Base-by-base conservation (phyloP, 164 flowering plant species). In the Liquidambar formosana region DNA sequence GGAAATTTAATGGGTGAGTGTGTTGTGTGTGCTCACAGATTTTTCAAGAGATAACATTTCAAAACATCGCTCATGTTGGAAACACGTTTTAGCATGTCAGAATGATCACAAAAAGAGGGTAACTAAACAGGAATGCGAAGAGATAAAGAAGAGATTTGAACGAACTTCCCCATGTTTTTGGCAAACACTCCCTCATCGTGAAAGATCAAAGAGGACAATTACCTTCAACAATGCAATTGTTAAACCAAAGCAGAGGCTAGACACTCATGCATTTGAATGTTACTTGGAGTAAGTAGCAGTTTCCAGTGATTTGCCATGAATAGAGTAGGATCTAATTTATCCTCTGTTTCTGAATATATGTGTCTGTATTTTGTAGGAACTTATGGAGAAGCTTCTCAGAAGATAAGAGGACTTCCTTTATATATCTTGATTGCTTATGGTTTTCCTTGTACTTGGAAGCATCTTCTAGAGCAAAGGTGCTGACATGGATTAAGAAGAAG, bases 371-470 rank as follows among this genome's bases (percentile, higher is more conserved):
- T 15, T 77, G 61, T 44, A 85, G 89, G 75, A 64, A 69, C 16
- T 13, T 83, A 19, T 82, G 87, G 89, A 68, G 46, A 51, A 67
- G 45, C 19, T 72, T 77, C 26, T 63, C 89, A 0, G 82, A 79
- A 60, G 83, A 80, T 19, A 82, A 76, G 57, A 76, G 61, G 71
- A 67, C 59, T 16, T 70, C 74, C 1, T 75, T 79, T 69, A 44
- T 73, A 1, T 84, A 71, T 61, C 70, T 82, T 13, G 87, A 80
- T 51, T 61, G 81, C 45, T 65, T 80, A 58, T 86, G 89, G 87
- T 86, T 86, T 70, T 0, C 26, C 38, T 63, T 80, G 74, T 86
- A 86, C 72, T 45, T 47, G 67, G 60, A 73, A 54, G 60, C 49
- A 33, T 47, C 72, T 4, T 54, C 41, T 16, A 79, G 58, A 70